Conservation (phyloP, 2,329 filamentous ascomycete species). For the Thielaviopsis euricoi region DNA sequence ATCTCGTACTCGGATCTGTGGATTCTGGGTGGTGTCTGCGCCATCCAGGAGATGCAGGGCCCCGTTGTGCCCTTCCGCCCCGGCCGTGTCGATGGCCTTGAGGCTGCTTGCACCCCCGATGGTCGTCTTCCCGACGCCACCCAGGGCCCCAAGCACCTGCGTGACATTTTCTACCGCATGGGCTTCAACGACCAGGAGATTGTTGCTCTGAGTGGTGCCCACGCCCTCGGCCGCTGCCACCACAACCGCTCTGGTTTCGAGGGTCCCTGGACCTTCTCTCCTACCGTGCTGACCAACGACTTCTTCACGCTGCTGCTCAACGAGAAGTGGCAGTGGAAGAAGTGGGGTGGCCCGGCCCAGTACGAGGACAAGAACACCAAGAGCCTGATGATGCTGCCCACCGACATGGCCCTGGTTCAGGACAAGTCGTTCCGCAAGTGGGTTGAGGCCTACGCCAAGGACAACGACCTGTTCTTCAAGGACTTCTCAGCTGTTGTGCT, state of each 20-base stretch:
- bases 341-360: slow-evolving; percentile 82
- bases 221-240: slow-evolving; percentile 83
- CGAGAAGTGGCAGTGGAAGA: slow-evolving; percentile 84
- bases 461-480: slow-evolving; percentile 82
- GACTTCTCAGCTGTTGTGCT: slow-evolving; percentile 68
- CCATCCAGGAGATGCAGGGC: slow-evolving; percentile 91
- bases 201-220: slow-evolving; percentile 72
- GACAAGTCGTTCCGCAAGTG: slow-evolving; percentile 72
- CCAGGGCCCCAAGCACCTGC: slow-evolving; percentile 66
- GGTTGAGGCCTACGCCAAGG: slow-evolving; percentile 79
- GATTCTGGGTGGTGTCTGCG: slow-evolving; percentile 73
- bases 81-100: slow-evolving; percentile 65
- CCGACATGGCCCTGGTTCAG: slow-evolving; percentile 72
- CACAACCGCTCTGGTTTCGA: slow-evolving; percentile 72
- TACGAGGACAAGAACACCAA: slow-evolving; percentile 79
- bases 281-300: slow-evolving; percentile 85
- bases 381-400: slow-evolving; percentile 91
- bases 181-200: slow-evolving; percentile 96
- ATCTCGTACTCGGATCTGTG: slow-evolving; percentile 93
- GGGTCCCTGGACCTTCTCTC: slow-evolving; percentile 85
- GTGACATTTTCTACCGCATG: slow-evolving; percentile 90
- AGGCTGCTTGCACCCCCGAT: slow-evolving; percentile 77
- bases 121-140: slow-evolving; percentile 69
- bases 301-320: slow-evolving; percentile 77
- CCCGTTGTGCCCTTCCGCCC: slow-evolving; percentile 78